Base-by-base conservation (phyloP, 768 basidiomycete genomes). In the Guyanaporus albipodus region DNA sequence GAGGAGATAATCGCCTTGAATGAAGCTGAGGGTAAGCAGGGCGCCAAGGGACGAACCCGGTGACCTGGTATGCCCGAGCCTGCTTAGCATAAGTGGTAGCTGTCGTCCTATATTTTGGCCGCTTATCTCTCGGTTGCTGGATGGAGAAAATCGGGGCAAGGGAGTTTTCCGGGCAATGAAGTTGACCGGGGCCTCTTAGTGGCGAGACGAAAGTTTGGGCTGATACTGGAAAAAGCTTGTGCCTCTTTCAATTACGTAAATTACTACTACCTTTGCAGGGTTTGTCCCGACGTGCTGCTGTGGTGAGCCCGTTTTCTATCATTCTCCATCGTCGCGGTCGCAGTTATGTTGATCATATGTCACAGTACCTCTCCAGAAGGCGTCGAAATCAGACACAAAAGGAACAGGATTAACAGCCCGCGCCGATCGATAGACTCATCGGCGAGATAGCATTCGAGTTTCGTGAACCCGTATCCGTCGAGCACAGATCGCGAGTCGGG, bases 351-450 rank as follows among this genome's bases (percentile, higher is more conserved):
- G 24, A n/a, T n/a, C n/a, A n/a, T n/a, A n/a, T n/a, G n/a, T n/a
- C 14, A 21, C 33, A 18, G 33, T 27, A 29, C 34, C 22, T 1
- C 2, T n/a, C 29, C 26, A 32, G 42, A 36, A 15, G 24, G 27
- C 10, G 4, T 48, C 37, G 21, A 33, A 32, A 31, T n/a, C 21
- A n/a, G n/a, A n/a, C n/a, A n/a, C n/a, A n/a, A n/a, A n/a, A n/a
- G n/a, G n/a, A n/a, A n/a, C n/a, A n/a, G n/a, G 14, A 38, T 38
- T 29, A 35, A 29, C 15, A 45, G 21, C 12, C 4, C 19, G 15
- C 19, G n/a, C n/a, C n/a, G 29, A 52, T 44, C 22, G 40, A 34
- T 52, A 27, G 21, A 8, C n/a, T n/a, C 3, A 49, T 37, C 49
- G 29, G 46, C 21, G 46, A 19, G 35, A 27, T 39, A 7, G 17